Conservation (phyloP, 371 early-diverging fungal species). For the Mucor saturninus region DNA sequence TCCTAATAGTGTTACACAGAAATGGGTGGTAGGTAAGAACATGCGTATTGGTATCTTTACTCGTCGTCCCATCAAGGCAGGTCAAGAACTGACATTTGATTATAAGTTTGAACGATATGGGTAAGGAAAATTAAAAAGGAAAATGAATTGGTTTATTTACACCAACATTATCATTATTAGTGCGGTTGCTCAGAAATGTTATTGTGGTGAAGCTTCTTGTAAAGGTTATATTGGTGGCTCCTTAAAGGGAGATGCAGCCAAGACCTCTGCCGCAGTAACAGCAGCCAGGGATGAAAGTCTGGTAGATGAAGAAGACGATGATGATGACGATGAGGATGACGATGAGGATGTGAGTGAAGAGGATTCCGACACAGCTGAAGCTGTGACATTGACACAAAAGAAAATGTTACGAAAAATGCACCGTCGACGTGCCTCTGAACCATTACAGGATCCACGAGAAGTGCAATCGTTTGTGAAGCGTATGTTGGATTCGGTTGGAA, state of each 20-base stretch:
- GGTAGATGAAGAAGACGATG: slow-evolving; percentile 18
- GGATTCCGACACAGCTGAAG: slow-evolving; percentile 21
- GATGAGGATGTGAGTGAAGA: slow-evolving; percentile 46
- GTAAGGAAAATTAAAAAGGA: slow-evolving; percentile 22
- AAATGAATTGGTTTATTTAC: too few species aligned
- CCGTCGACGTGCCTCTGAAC: slow-evolving; percentile 25
- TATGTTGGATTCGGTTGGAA: slow-evolving; percentile 62
- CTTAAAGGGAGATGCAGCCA: slow-evolving; percentile 31
- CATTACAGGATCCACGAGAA: slow-evolving; percentile 57
- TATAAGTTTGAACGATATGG: slow-evolving; percentile 87
- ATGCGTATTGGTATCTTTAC: slow-evolving; percentile 85
- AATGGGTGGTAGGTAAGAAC: slow-evolving; percentile 80
- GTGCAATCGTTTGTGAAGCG: slow-evolving; percentile 65
- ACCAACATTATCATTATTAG: slow-evolving; percentile 35
- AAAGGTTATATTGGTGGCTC: slow-evolving; percentile 86
- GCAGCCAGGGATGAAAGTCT: slow-evolving; percentile 4
- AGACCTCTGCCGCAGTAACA: neutral
- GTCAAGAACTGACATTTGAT: slow-evolving; percentile 91
- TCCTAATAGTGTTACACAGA: slow-evolving; percentile 85
- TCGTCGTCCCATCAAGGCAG: slow-evolving; percentile 63
- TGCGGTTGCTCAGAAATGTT: slow-evolving; percentile 87
- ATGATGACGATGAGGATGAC: slow-evolving; percentile 26
- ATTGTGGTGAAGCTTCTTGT: slow-evolving; percentile 87
- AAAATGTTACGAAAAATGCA: slow-evolving; percentile 25
- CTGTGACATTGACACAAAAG: slow-evolving; percentile 38